These are phyloP conservation scores for Rubia balearica DNA, from an alignment of 305 asterid genomes.

Conservation along the genomic window DNA sequence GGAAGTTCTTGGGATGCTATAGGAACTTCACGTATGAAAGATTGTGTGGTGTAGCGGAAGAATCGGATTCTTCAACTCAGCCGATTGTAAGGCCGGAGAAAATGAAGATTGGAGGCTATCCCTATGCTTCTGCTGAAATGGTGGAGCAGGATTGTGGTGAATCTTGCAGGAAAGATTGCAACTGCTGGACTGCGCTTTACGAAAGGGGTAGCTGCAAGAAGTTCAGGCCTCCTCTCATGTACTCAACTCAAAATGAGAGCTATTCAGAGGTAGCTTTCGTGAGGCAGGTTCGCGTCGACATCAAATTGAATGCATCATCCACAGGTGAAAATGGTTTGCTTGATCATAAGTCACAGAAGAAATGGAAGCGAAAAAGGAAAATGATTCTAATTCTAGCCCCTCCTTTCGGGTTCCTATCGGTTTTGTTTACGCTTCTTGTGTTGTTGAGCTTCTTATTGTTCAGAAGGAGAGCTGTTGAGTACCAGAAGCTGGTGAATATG, in stretches of 20 bases:
- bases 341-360: neutral
- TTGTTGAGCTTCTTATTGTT: conserved; percentile 19
- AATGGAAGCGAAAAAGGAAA: conserved; percentile 10
- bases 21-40: conserved; percentile 19
- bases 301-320: neutral
- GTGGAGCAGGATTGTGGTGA: conserved; percentile 12
- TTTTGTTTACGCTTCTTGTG: conserved; percentile 19
- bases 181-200: conserved; percentile 25
- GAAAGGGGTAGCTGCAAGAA: conserved; percentile 12
- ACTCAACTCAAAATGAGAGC: conserved; percentile 10
- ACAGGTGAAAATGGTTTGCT: neutral
- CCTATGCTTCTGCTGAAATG: conserved; percentile 16
- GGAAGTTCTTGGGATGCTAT: conserved; percentile 25
- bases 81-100: neutral
- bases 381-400: conserved; percentile 21
- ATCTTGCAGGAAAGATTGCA: conserved; percentile 23
- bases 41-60: conserved; percentile 12
- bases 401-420: conserved; percentile 19
- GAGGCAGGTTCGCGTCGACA: conserved; percentile 10
- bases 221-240: conserved; percentile 21
- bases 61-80: neutral
- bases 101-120: conserved; percentile 22
- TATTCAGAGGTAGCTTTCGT: conserved; percentile 12
- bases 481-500: conserved; percentile 21
- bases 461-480: conserved; percentile 16